Evolutionary conservation across 495 filamentous ascomycete genomes (phyloP).

Genomic region (Letharia columbiana): DNA sequence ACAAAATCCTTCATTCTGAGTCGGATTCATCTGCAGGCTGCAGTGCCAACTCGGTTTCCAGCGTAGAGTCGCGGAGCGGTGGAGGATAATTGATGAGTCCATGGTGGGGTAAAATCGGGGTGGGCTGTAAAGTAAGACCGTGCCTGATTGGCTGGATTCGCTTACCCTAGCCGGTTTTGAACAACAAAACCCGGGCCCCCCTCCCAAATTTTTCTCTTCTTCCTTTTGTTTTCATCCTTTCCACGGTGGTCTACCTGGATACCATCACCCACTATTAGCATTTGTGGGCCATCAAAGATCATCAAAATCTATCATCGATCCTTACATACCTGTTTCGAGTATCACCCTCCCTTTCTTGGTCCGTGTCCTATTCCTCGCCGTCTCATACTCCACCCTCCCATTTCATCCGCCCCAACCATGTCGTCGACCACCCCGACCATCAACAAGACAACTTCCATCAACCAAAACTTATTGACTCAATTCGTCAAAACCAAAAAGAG

Average conservation of each 20-base stretch:
- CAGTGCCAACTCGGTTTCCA: background rate
- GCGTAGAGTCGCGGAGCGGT: background rate
- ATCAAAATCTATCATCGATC: slow-evolving; percentile 5
- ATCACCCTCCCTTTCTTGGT: background rate
- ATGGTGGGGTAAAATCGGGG: slow-evolving; percentile 9
- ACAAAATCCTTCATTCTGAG: background rate
- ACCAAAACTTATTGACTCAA: slow-evolving; percentile 8
- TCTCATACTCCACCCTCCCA: slow-evolving; percentile 3
- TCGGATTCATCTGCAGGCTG: background rate
- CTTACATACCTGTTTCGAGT: slow-evolving; percentile 2
- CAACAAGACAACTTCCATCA: background rate
- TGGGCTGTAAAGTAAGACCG: background rate
- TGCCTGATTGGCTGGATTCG: slow-evolving; percentile 20
- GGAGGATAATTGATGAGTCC: background rate
- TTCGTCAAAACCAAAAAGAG: slow-evolving; percentile 7
- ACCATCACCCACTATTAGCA: slow-evolving; percentile 1
- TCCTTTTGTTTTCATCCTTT: slow-evolving; percentile 17
- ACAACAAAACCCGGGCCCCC: slow-evolving; percentile 19
- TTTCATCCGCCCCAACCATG: slow-evolving; percentile 15
- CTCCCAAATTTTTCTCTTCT: slow-evolving; percentile 16
- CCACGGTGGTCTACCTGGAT: slow-evolving; percentile 5
- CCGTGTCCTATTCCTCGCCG: background rate
- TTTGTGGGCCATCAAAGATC: slow-evolving; percentile 7
- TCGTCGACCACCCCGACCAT: slow-evolving; percentile 7
- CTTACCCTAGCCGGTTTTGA: slow-evolving; percentile 18